phyloP scores from a whole-genome alignment of 257 asterid species.

The Primulina tabacum region DNA sequence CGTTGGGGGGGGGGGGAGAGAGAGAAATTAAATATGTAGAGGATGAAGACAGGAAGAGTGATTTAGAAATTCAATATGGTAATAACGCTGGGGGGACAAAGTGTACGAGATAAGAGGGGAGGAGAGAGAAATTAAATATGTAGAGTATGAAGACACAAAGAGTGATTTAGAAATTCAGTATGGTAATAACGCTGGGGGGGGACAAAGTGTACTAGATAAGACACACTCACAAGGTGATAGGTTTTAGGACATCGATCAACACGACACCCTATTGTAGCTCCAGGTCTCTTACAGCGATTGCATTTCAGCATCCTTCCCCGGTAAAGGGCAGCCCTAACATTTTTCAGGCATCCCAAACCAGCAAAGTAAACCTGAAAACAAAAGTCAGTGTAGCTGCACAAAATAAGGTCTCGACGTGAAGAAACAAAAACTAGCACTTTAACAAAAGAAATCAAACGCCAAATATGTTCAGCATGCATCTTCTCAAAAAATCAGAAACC shows the following conservation, averaged over 20 bases:
- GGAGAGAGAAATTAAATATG: too few species aligned
- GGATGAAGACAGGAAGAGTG: background rate
- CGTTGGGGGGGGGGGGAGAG: background rate
- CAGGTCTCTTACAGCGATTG: conserved; percentile 93
- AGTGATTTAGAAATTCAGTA: too few species aligned
- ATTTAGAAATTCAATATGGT: conserved; percentile 8
- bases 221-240: conserved; percentile 80
- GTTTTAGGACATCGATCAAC: conserved; percentile 99
- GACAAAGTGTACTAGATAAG: background rate
- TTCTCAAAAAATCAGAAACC: conserved; percentile 23
- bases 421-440: conserved; percentile 14
- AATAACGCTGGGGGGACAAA: conserved; percentile 11
- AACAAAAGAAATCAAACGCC: conserved; percentile 12
- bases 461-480: conserved; percentile 16
- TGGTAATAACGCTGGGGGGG: too few species aligned
- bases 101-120: background rate
- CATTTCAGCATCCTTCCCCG: conserved; percentile 93
- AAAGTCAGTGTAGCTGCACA: conserved; percentile 16
- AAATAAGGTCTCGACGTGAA: conserved; percentile 20
- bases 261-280: conserved; percentile 99
- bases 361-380: conserved; percentile 89
- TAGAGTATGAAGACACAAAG: too few species aligned
- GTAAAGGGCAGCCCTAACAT: conserved; percentile 95
- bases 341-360: conserved; percentile 96
- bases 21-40: background rate